These are phyloP conservation scores for Hemileccinum rubropunctum DNA, from an alignment of 768 basidiomycete genomes.

Conservation along the genomic window DNA sequence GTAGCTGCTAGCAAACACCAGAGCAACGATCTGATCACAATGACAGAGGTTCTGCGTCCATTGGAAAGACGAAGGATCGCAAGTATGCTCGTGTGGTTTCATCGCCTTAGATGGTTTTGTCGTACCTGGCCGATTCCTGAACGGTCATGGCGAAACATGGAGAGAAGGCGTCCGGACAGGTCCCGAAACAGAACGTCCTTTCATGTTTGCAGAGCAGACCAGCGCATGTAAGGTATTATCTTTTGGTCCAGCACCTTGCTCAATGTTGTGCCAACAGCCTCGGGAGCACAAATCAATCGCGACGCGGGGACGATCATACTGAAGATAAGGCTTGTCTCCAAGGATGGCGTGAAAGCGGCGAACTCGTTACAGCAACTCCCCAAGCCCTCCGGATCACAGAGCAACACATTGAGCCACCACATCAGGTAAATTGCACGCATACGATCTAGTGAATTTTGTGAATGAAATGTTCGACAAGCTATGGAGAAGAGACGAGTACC, in stretches of 20 bases:
- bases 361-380: conserved; percentile 44
- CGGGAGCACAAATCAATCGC: conserved; percentile 21
- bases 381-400: conserved; percentile 34
- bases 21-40: conserved; percentile 3
- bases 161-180: conserved; percentile 55
- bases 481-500: conserved; percentile 42
- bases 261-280: neutral
- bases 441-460: neutral
- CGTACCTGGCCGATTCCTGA: conserved; percentile 62
- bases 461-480: conserved; percentile 36
- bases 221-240: conserved; percentile 34
- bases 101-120: conserved; percentile 63
- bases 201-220: conserved; percentile 49
- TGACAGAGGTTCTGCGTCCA: conserved; percentile 55
- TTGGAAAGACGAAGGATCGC: conserved; percentile 61
- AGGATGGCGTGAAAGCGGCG: conserved; percentile 33
- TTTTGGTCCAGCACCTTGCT: neutral
- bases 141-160: conserved; percentile 52
- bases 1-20: neutral
- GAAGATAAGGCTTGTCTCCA: conserved; percentile 41
- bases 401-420: conserved; percentile 39
- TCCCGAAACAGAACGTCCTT: conserved; percentile 51
- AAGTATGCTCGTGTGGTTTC: conserved; percentile 53
- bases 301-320: conserved; percentile 54
- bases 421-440: conserved; percentile 39